A percentile compares a stretch with the other conserved stretches of the same genome.
Evolutionary conservation across 768 basidiomycete species (phyloP).

Genomic region (Termitomyces sp.): DNA sequence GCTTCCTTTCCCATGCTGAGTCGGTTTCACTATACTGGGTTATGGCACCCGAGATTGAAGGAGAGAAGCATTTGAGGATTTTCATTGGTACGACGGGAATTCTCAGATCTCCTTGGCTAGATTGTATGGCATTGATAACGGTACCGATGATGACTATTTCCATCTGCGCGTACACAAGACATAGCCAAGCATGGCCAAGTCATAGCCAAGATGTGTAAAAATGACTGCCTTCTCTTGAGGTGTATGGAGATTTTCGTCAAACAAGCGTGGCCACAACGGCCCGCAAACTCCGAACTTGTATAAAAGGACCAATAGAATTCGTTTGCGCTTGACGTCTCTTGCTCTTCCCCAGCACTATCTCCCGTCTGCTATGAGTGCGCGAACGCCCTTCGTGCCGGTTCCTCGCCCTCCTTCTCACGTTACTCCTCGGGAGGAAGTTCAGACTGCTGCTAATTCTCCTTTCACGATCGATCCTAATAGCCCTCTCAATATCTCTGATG

Average conservation of each 20-base stretch:
- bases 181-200: not conserved
- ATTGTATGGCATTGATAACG: not conserved
- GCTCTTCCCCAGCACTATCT: slow-evolving; percentile 1
- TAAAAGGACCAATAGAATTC: not conserved
- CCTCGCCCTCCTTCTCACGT: not conserved
- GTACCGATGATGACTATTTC: not conserved
- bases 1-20: not conserved
- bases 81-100: not conserved
- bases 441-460: not conserved
- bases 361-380: slow-evolving; percentile 13
- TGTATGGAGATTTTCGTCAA: not conserved
- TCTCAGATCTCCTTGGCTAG: slow-evolving; percentile 1
- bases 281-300: slow-evolving; percentile 1
- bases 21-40: not conserved
- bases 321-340: not conserved
- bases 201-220: not conserved
- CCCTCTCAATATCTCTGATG: not conserved
- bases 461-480: not conserved
- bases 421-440: not conserved
- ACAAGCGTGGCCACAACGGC: not conserved
- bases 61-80: not conserved
- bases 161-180: not conserved
- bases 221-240: not conserved
- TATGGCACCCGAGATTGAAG: not conserved
- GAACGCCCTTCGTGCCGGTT: slow-evolving; percentile 15